Percentiles rank a stretch among this genome's conserved stretches.
Conservation (phyloP, 2,329 filamentous ascomycete species). For the Fusarium torreyae region DNA sequence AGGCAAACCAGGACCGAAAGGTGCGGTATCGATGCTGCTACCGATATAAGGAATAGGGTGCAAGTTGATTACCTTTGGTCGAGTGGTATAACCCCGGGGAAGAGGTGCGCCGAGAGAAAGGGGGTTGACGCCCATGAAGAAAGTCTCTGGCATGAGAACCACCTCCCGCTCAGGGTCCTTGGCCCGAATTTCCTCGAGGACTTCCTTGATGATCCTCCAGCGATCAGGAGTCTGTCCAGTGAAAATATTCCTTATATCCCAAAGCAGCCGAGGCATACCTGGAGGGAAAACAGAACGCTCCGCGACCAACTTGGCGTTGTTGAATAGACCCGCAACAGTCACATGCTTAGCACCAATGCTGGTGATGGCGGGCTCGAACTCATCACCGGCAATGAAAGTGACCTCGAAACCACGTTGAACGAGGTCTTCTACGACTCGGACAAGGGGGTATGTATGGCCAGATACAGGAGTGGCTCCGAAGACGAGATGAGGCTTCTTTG, state of each 20-base stretch:
- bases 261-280: constrained; percentile 51
- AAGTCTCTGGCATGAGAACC: constrained; percentile 60
- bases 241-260: constrained; percentile 49
- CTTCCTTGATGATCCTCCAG: constrained; percentile 53
- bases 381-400: constrained; percentile 58
- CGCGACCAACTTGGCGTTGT: constrained; percentile 38
- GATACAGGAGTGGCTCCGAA: constrained; percentile 48
- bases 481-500: constrained; percentile 51
- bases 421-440: constrained; percentile 56
- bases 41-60: constrained; percentile 57
- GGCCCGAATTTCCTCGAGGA: constrained; percentile 54
- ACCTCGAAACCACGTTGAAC: constrained; percentile 59
- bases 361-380: constrained; percentile 55
- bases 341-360: constrained; percentile 58
- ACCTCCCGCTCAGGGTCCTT: constrained; percentile 56
- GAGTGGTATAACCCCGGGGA: constrained; percentile 55
- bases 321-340: constrained; percentile 17
- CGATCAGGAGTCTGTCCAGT: constrained; percentile 51
- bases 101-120: constrained; percentile 57
- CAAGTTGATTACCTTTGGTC: constrained; percentile 58
- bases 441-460: constrained; percentile 53
- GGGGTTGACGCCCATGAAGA: constrained; percentile 57
- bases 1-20: constrained; percentile 57
- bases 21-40: constrained; percentile 57
- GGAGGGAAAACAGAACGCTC: constrained; percentile 33